Evolutionary conservation across 805 yeast species (phyloP), one percentile per base, ranked within the genome.

Genomic region (Kuraishia borneana): DNA sequence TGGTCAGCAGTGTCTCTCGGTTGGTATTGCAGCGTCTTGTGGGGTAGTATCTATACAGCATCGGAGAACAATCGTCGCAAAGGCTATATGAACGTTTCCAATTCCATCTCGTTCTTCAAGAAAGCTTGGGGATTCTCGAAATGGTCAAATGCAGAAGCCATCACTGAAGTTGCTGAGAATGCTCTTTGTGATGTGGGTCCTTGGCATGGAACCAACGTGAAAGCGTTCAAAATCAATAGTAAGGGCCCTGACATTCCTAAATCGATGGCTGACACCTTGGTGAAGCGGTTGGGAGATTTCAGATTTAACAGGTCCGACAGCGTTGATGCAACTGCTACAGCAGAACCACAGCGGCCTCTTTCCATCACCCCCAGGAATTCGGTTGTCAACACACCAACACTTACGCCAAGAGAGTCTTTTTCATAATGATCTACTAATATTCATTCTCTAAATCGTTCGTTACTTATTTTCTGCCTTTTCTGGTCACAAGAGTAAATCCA

Each of bases 401-500:
- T 38, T 18, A 40, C 39, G 6, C 45, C 44, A 5, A 38, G 38
- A 20, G 22, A 20, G 12, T 25, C 21, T 10, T 19, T 31, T 20
- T 32, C 27, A 28, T 16, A n/a, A 33, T 21, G 19, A 33, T 28
- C 22, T 18, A 34, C 29, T 31, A 29, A 18, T 21, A 52, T 32
- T 44, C 35, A 22, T 14, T 17, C 20, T 22, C 18, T 31, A 12
- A 23, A 18, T 9, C 23, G 10, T 12, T 25, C 6, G 23, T 23
- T 22, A 44, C 65, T 57, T 53, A n/a, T n/a, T 69, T 68, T 53
- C 68, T 66, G n/a, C 82, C 76, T 48, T 73, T 76, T 49, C 72
- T 77, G 47, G 77, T 85, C 3, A 89, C 96, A 40, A 85, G 57
- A 46, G 87, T 92, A 50, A 89, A 89, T 1, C 97, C 98, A 51